Evolutionary conservation across 176 grass and related monocot genomes (phyloP), one percentile per base, ranked within the genome.

Genomic region (maize (Zea mays)): DNA sequence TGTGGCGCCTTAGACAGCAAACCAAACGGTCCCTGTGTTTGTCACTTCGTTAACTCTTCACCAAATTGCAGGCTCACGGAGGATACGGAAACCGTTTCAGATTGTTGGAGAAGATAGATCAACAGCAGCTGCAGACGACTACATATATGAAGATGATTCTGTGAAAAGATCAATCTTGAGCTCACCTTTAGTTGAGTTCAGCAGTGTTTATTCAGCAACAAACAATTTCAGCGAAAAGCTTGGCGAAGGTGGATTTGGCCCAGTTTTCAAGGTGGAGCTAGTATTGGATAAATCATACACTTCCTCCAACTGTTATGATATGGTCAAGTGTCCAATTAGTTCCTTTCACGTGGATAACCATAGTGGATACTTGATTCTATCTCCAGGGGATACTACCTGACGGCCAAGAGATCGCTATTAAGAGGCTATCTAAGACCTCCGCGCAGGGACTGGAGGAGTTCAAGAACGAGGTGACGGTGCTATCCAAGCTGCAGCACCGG

Each of bases 381-480:
- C 55, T 86, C 0, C 51, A 93, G 91, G 91, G 91, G 3, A 83
- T 16, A 75, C 73, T 93, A 65, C 82, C 88, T 20, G 80, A 85
- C 88, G 92, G 92, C 35, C 81, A 89, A 65, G 89, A 95, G 19
- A 81, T 95, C 27, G 92, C 89, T 67, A 57, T 95, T 58, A 95
- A 95, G 68, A 95, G 77, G 73, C 81, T 91, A 62, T 88, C 88
- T 2, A 83, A 49, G 37, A 84, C 75, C 47, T 95, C 92, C 0
- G 60, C 73, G 17, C 89, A 95, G 73, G 89, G 89, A 14, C 36
- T 71, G 15, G 82, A 87, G 70, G 92, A 95, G 69, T 91, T 95
- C 63, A 83, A 88, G 81, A 91, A 89, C 56, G 92, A 94, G 77
- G 86, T 94, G 35, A 77, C 50, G 15, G 82, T 95, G 55, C 82